These are phyloP conservation scores for Diplotaxis tenuifolia DNA, from an alignment of 345 rosid species.

Conservation along the genomic window DNA sequence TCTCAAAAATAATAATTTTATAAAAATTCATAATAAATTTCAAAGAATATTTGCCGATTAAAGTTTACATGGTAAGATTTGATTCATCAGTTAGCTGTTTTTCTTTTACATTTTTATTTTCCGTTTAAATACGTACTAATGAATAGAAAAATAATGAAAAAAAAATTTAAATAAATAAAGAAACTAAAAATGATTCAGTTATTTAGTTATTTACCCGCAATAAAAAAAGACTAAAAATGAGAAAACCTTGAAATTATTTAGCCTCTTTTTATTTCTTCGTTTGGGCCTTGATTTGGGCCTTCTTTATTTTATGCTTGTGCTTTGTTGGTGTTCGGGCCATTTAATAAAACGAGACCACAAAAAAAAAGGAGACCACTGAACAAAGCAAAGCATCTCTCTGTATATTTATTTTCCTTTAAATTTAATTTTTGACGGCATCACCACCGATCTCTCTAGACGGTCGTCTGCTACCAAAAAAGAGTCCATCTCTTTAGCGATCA, in stretches of 20 bases:
- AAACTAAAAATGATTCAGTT: not conserved
- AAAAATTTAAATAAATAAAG: not conserved
- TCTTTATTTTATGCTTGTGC: too few relatives aligned
- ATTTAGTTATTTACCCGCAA: not conserved
- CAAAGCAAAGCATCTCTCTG: conserved; percentile 26
- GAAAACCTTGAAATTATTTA: too few relatives aligned
- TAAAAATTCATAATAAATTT: too few relatives aligned
- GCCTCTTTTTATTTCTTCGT: too few relatives aligned
- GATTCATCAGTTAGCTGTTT: not conserved
- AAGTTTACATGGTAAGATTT: not conserved
- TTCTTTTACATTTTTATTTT: not conserved
- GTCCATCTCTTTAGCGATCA: conserved; percentile 15
- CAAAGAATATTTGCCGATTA: not conserved
- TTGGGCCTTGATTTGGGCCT: too few relatives aligned
- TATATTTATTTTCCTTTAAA: too few relatives aligned
- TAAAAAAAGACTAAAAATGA: not conserved
- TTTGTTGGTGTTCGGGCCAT: too few relatives aligned
- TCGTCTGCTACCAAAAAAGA: conserved; percentile 4
- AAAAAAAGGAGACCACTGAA: not conserved
- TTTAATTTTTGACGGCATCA: not conserved
- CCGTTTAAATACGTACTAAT: not conserved
- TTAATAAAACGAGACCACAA: too few relatives aligned
- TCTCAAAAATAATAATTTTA: not conserved
- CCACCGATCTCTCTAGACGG: conserved; percentile 23
- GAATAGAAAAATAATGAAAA: not conserved